phyloP scores from a whole-genome alignment of 345 rosid species.

The Sisymbrium altissimum region DNA sequence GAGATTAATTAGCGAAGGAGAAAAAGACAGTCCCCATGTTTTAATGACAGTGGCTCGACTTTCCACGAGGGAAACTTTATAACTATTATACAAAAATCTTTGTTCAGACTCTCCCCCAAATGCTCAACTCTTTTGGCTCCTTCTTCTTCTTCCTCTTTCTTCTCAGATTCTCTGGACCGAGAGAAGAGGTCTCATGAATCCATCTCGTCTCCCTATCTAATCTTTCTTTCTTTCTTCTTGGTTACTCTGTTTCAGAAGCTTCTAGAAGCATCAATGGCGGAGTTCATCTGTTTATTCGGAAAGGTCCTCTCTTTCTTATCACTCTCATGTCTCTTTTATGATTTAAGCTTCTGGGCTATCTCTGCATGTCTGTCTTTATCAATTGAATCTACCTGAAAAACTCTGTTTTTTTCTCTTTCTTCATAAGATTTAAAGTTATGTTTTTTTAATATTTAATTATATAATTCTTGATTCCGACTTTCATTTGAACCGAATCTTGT shows the following conservation, averaged over 20 bases:
- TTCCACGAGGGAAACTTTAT: constrained; percentile 24
- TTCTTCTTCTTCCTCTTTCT: constrained; percentile 23
- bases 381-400: background rate
- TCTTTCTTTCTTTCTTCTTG: background rate
- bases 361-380: constrained; percentile 21
- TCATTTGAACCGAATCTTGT: background rate
- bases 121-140: constrained; percentile 16
- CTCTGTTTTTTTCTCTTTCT: background rate
- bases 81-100: constrained; percentile 17
- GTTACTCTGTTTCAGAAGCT: constrained; percentile 20
- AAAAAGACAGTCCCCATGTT: constrained; percentile 33
- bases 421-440: background rate
- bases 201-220: constrained; percentile 4
- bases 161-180: constrained; percentile 26
- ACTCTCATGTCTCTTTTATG: background rate
- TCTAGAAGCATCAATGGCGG: constrained; percentile 59
- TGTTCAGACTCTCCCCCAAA: constrained; percentile 7
- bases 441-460: no score
- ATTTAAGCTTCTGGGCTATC: constrained; percentile 16
- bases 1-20: constrained; percentile 1
- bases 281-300: constrained; percentile 47
- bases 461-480: constrained; percentile 4
- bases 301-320: constrained; percentile 45
- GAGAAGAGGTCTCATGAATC: constrained; percentile 5
- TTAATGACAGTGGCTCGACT: constrained; percentile 36